Evolutionary conservation across 2,329 filamentous ascomycete species (phyloP).

Genomic region (Aspergillus novofumigatus): DNA sequence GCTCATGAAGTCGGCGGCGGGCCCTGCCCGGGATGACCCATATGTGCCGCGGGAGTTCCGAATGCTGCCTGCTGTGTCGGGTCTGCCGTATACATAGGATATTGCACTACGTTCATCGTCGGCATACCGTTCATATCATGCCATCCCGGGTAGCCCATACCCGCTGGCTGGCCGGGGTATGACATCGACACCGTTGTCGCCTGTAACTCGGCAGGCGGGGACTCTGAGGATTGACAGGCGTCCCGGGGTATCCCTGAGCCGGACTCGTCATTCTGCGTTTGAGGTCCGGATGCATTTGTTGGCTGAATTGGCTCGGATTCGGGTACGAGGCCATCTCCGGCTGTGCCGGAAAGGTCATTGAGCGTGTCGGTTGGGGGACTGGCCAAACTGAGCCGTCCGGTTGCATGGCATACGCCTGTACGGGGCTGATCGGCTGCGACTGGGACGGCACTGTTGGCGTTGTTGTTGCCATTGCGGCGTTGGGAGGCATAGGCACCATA

Average conservation of each 20-base stretch:
- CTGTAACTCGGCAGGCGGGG: constrained; percentile 26
- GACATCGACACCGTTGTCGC: constrained; percentile 25
- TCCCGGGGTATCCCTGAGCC: constrained; percentile 21
- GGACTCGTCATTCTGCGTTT: constrained; percentile 38
- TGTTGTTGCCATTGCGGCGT: constrained; percentile 25
- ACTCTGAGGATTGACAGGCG: constrained; percentile 21
- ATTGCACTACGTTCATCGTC: constrained; percentile 29
- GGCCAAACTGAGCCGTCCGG: constrained; percentile 36
- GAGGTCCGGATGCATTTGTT: constrained; percentile 28
- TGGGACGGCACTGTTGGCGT: constrained; percentile 30
- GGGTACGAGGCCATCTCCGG: constrained; percentile 25
- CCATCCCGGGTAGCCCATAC: constrained; percentile 30
- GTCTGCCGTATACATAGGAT: constrained; percentile 30
- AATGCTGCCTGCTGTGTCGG: constrained; percentile 23
- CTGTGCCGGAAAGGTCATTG: constrained; percentile 34
- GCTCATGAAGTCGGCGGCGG: constrained; percentile 22
- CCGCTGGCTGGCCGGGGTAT: constrained; percentile 23
- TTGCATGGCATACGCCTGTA: constrained; percentile 30
- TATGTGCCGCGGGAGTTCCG: constrained; percentile 22
- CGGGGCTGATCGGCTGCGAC: constrained; percentile 26
- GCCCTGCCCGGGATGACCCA: constrained; percentile 29
- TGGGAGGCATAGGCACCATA: constrained; percentile 24
- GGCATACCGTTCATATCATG: constrained; percentile 26
- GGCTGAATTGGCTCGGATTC: constrained; percentile 26
- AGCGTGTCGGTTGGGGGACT: constrained; percentile 25